phyloP scores from a whole-genome alignment of 1,139 yeast species.

The Fermentozyma sake region DNA sequence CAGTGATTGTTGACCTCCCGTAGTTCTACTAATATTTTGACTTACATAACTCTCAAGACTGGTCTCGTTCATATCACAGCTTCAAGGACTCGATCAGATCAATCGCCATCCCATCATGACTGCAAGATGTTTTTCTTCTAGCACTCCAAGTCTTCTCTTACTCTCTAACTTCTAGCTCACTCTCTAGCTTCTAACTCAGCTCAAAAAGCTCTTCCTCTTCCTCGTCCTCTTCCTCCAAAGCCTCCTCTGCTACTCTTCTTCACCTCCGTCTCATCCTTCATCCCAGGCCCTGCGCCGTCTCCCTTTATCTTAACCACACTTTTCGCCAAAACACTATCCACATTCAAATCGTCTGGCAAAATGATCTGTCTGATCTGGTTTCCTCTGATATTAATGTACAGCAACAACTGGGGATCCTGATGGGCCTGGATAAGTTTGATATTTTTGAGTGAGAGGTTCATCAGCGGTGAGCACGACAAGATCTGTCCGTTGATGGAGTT shows the following conservation, averaged over 20 bases:
- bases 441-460: slow-evolving; percentile 84
- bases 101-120: no score
- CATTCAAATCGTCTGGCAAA: slow-evolving; percentile 82
- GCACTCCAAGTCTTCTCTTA: no score
- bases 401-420: slow-evolving; percentile 70
- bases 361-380: slow-evolving; percentile 82
- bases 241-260: slow-evolving; percentile 12
- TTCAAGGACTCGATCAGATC: no score
- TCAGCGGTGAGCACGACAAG: slow-evolving; percentile 81
- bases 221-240: slow-evolving; percentile 17
- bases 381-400: slow-evolving; percentile 83
- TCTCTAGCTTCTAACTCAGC: no score
- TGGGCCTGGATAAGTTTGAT: slow-evolving; percentile 72
- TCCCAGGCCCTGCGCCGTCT: slow-evolving; percentile 40
- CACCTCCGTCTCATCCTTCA: slow-evolving; percentile 11
- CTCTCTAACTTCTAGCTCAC: no score
- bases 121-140: no score
- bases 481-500: slow-evolving; percentile 44
- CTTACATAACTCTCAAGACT: no score
- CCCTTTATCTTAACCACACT: slow-evolving; percentile 36
- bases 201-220: slow-evolving; percentile 11
- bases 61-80: no score
- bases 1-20: no score
- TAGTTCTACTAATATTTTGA: no score
- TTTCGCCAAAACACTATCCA: slow-evolving; percentile 65